These are phyloP conservation scores for Castanea crenata DNA, from an alignment of 306 rosid genomes.

Conservation along the genomic window DNA sequence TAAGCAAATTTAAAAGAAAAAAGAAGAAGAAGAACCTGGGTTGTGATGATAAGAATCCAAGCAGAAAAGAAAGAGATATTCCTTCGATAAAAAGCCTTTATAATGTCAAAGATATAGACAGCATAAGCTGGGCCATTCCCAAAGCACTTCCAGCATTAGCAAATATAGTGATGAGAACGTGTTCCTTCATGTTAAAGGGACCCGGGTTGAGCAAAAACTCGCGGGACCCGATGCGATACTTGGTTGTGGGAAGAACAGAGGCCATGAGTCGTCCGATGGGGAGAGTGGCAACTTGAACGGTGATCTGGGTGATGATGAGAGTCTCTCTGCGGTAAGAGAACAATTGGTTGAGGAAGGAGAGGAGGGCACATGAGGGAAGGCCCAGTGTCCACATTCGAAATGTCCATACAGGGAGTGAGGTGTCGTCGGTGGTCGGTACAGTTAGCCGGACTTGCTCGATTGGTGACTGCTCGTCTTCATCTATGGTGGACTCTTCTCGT, in stretches of 20 bases:
- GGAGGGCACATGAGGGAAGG: constrained; percentile 47
- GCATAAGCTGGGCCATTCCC: constrained; percentile 72
- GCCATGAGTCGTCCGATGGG: constrained; percentile 76
- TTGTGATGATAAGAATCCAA: constrained; percentile 68
- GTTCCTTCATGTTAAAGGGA: constrained; percentile 85
- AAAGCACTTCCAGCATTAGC: constrained; percentile 78
- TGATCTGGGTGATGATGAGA: constrained; percentile 56
- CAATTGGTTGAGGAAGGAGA: constrained; percentile 79
- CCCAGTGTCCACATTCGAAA: constrained; percentile 86
- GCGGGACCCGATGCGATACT: constrained; percentile 40
- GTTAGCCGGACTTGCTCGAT: constrained; percentile 70
- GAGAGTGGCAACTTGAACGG: constrained; percentile 62
- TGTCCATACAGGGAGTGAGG: constrained; percentile 71
- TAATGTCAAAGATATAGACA: constrained; percentile 50
- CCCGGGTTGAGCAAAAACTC: constrained; percentile 51
- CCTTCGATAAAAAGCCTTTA: constrained; percentile 56
- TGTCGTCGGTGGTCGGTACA: constrained; percentile 62
- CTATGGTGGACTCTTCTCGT: not conserved
- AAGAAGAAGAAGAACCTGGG: constrained; percentile 37
- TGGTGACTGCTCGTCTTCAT: constrained; percentile 57
- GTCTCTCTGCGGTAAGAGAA: constrained; percentile 76
- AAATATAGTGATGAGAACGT: constrained; percentile 70
- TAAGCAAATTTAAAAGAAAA: not conserved
- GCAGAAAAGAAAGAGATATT: constrained; percentile 51
- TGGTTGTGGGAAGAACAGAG: constrained; percentile 32